Evolutionary conservation across 2,329 filamentous ascomycete genomes (phyloP).

Genomic region (Penicillium sp.): DNA sequence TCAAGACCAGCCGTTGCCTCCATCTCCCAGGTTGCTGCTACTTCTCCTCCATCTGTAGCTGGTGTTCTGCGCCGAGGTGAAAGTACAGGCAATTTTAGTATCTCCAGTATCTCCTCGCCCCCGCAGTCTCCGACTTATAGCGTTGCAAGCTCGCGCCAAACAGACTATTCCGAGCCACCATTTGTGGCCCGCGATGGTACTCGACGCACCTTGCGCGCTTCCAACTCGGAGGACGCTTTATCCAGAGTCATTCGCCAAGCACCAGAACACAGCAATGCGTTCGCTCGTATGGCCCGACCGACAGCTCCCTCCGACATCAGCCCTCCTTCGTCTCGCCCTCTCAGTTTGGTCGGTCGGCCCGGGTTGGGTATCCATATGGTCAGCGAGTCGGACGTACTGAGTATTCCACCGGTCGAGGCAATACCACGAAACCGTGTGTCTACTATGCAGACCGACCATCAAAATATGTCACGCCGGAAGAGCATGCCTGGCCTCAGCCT

Average conservation of each 20-base stretch:
- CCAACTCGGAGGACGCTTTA: constrained; percentile 32
- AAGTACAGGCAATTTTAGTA: constrained; percentile 16
- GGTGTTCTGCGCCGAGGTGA: constrained; percentile 15
- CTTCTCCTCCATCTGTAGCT: constrained; percentile 15
- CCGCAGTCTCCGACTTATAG: constrained; percentile 34
- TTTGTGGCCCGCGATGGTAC: constrained; percentile 12
- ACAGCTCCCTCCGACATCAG: constrained; percentile 10
- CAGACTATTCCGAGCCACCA: constrained; percentile 22
- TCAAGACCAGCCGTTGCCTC: constrained; percentile 17
- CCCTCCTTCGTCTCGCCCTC: constrained; percentile 20
- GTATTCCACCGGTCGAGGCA: constrained; percentile 9
- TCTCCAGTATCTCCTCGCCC: constrained; percentile 30
- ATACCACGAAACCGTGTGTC: constrained; percentile 17
- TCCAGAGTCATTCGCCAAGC: constrained; percentile 15
- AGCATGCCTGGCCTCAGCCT: constrained; percentile 33
- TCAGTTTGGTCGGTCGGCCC: constrained; percentile 21
- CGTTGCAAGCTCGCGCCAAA: constrained; percentile 22
- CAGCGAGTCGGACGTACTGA: constrained; percentile 6
- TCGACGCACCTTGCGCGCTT: constrained; percentile 26
- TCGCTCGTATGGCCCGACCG: constrained; percentile 17
- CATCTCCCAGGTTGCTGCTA: constrained; percentile 7
- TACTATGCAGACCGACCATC: constrained; percentile 9
- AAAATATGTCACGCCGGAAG: constrained; percentile 31
- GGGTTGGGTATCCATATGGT: constrained; percentile 13
- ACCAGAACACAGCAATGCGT: constrained; percentile 10